These are phyloP conservation scores for Pyrrhoderma noxium DNA, from an alignment of 1,284 basidiomycete genomes.

Conservation along the genomic window DNA sequence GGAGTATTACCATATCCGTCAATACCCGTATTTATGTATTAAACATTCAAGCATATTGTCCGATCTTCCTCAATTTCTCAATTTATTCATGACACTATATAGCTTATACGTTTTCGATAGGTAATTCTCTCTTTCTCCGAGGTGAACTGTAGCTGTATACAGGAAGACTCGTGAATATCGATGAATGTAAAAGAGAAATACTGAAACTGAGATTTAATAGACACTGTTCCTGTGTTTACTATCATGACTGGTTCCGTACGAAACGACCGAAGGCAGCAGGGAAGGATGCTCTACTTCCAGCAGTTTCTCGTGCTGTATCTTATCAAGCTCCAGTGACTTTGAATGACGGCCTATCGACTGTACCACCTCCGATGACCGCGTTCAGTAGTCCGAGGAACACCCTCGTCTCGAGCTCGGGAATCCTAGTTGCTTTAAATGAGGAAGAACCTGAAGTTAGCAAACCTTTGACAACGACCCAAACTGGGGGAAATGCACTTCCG, in stretches of 20 bases:
- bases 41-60: background rate
- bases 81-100: constrained; percentile 9
- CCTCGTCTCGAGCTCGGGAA: constrained; percentile 50
- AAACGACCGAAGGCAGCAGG: constrained; percentile 63
- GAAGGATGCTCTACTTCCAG: constrained; percentile 65
- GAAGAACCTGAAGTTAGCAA: constrained; percentile 30
- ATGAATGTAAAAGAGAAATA: too few species aligned
- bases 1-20: background rate
- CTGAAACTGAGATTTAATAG: constrained; percentile 36
- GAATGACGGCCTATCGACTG: constrained; percentile 23
- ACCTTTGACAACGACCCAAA: constrained; percentile 27
- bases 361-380: constrained; percentile 28
- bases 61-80: background rate
- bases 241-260: constrained; percentile 89
- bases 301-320: constrained; percentile 59
- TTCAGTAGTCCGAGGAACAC: constrained; percentile 57
- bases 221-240: constrained; percentile 87
- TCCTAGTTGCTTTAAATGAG: constrained; percentile 62
- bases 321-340: constrained; percentile 31
- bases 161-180: too few species aligned
- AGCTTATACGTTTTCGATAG: constrained; percentile 13
- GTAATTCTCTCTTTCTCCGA: background rate
- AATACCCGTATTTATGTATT: background rate
- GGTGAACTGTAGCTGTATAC: too few species aligned
- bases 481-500: constrained; percentile 49